A percentile compares a stretch with the other conserved stretches of the same genome.
Conservation (phyloP, 306 rosid genomes). For the Urtica urens region DNA sequence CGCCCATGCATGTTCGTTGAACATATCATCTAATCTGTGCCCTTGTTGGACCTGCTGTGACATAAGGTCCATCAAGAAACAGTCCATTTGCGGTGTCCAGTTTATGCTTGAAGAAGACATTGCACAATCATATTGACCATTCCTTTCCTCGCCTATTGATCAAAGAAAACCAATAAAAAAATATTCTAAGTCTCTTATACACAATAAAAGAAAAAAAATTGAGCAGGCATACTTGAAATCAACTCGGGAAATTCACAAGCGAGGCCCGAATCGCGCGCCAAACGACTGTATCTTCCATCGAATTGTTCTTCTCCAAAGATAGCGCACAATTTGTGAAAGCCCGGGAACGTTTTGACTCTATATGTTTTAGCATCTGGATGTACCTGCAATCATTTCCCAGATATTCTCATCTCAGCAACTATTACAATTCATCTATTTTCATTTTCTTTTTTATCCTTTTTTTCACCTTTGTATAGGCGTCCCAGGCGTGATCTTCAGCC, state of each 20-base stretch:
- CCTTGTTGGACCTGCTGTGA: constrained; percentile 40
- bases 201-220: not conserved
- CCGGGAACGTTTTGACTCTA: constrained; percentile 64
- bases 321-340: constrained; percentile 47
- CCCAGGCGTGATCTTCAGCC: constrained; percentile 56
- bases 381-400: constrained; percentile 39
- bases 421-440: constrained; percentile 4
- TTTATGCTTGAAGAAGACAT: constrained; percentile 23
- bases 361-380: constrained; percentile 63
- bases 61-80: constrained; percentile 45
- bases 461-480: constrained; percentile 61
- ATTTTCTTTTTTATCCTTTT: too few species aligned
- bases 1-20: constrained; percentile 56
- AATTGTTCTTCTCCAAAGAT: constrained; percentile 50
- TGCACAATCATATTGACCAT: constrained; percentile 7
- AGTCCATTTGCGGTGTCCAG: constrained; percentile 46
- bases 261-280: constrained; percentile 34
- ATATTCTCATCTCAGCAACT: constrained; percentile 20
- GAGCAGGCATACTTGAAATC: constrained; percentile 23
- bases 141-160: constrained; percentile 34
- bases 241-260: constrained; percentile 23
- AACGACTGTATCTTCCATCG: constrained; percentile 43
- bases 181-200: too few species aligned
- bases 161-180: constrained; percentile 16
- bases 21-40: constrained; percentile 22